These are phyloP conservation scores for Sporisorium sorghi DNA, from an alignment of 1,284 basidiomycete genomes.

Conservation along the genomic window DNA sequence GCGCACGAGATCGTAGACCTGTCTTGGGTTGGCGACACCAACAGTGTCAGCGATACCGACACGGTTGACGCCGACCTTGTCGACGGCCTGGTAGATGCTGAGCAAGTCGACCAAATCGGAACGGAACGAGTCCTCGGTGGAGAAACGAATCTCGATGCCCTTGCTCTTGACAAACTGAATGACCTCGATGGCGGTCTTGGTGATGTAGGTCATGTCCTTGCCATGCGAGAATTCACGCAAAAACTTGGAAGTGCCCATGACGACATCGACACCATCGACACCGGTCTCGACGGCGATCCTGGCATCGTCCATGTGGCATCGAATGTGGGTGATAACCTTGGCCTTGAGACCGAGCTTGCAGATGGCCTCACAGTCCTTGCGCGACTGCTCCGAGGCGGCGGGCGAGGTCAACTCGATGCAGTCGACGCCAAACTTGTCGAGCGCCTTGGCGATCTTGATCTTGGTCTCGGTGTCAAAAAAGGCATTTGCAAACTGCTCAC, in stretches of 20 bases:
- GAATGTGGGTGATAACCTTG: slow-evolving; percentile 98
- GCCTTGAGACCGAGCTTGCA: slow-evolving; percentile 98
- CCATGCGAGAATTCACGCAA: slow-evolving; percentile 99
- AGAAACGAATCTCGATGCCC: slow-evolving; percentile 99
- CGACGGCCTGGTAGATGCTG: slow-evolving; percentile 98
- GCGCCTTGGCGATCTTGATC: slow-evolving; percentile 94
- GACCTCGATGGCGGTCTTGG: slow-evolving; percentile 95
- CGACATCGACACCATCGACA: slow-evolving; percentile 98
- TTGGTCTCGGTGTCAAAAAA: slow-evolving; percentile 99
- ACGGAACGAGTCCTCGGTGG: slow-evolving; percentile 99
- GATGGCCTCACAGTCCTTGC: slow-evolving; percentile 95
- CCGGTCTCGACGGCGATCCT: slow-evolving; percentile 97
- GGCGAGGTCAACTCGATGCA: slow-evolving; percentile 99
- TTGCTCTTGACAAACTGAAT: slow-evolving; percentile 99
- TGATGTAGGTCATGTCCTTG: slow-evolving; percentile 99
- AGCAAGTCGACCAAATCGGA: slow-evolving; percentile 98
- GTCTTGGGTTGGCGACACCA: slow-evolving; percentile 97
- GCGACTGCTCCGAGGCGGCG: slow-evolving; percentile 95
- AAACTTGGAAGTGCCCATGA: slow-evolving; percentile 99
- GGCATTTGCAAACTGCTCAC: slow-evolving; percentile 97
- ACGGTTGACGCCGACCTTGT: slow-evolving; percentile 99
- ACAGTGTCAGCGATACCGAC: slow-evolving; percentile 99
- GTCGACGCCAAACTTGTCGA: slow-evolving; percentile 81
- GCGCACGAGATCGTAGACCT: slow-evolving; percentile 97
- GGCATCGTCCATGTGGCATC: slow-evolving; percentile 99